A percentile compares a stretch with the other conserved stretches of the same genome.
Conservation (phyloP, 2,329 filamentous ascomycete species). For the Pseudocercospora vitis region DNA sequence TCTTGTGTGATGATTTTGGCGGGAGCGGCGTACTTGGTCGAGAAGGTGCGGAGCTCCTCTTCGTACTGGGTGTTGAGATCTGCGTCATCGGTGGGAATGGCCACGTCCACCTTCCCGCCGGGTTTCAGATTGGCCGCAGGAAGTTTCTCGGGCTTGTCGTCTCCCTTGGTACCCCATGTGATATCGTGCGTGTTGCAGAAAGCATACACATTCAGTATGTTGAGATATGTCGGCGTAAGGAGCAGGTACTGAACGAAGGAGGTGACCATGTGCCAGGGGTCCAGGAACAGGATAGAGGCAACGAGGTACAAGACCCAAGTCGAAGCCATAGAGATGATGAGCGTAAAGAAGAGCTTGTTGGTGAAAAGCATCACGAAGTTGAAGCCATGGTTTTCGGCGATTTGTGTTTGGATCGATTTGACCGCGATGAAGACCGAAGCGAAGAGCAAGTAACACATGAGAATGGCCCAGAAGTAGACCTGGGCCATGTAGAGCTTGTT, state of each 20-base stretch:
- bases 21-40: slow-evolving; percentile 70
- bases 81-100: slow-evolving; percentile 81
- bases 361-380: slow-evolving; percentile 72
- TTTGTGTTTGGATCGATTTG: slow-evolving; percentile 72
- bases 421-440: slow-evolving; percentile 94
- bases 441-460: slow-evolving; percentile 96
- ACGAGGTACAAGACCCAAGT: slow-evolving; percentile 94
- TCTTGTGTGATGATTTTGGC: slow-evolving; percentile 60
- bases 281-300: slow-evolving; percentile 89
- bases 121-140: slow-evolving; percentile 87
- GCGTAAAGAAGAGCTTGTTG: slow-evolving; percentile 86
- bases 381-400: slow-evolving; percentile 63
- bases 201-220: slow-evolving; percentile 97
- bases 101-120: slow-evolving; percentile 90
- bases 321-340: slow-evolving; percentile 87
- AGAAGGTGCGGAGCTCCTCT: slow-evolving; percentile 73
- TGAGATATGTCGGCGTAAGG: slow-evolving; percentile 93
- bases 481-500: slow-evolving; percentile 93
- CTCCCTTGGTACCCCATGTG: slow-evolving; percentile 96
- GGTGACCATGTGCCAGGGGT: slow-evolving; percentile 99
- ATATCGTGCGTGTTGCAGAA: slow-evolving; percentile 99
- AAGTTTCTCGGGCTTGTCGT: slow-evolving; percentile 90
- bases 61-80: slow-evolving; percentile 96
- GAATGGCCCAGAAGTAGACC: slow-evolving; percentile 96
- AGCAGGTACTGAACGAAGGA: slow-evolving; percentile 89